Conservation (phyloP, 83 land plant species). For the Thuja plicata region DNA sequence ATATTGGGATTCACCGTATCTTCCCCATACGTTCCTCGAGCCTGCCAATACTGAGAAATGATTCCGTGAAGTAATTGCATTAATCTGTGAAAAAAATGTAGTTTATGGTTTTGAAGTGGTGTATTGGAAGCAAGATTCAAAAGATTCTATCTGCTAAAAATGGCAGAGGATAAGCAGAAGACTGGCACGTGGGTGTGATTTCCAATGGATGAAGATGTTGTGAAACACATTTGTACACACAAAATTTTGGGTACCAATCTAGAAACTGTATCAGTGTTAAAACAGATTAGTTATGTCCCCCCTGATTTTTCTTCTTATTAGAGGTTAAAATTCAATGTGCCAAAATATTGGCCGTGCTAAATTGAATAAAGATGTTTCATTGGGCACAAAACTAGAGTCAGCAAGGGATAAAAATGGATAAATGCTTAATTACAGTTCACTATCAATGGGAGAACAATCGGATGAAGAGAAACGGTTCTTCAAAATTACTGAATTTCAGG, state of each 20-base stretch:
- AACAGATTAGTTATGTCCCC: too few relatives aligned
- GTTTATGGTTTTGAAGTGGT: too few relatives aligned
- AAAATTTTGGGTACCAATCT: background rate
- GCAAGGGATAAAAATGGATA: background rate
- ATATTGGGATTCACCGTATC: background rate
- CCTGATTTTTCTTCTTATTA: too few relatives aligned
- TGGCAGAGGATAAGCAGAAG: background rate
- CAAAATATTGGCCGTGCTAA: background rate
- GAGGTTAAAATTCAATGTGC: background rate
- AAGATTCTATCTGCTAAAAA: background rate
- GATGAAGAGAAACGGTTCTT: background rate
- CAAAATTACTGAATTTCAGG: background rate
- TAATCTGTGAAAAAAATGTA: too few relatives aligned
- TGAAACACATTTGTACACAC: background rate
- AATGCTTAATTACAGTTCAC: background rate
- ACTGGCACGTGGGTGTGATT: background rate
- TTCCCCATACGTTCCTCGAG: background rate
- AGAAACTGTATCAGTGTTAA: too few relatives aligned
- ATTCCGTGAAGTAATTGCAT: too few relatives aligned
- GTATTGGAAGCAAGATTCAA: background rate
- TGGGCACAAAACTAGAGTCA: background rate
- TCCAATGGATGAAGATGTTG: background rate
- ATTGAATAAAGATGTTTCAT: background rate
- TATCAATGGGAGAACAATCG: background rate
- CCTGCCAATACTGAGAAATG: too few relatives aligned